Percentiles rank a stretch among this genome's conserved stretches.
Conservation (phyloP, 176 grass and related monocot genomes). For the Panicum miliaceum region DNA sequence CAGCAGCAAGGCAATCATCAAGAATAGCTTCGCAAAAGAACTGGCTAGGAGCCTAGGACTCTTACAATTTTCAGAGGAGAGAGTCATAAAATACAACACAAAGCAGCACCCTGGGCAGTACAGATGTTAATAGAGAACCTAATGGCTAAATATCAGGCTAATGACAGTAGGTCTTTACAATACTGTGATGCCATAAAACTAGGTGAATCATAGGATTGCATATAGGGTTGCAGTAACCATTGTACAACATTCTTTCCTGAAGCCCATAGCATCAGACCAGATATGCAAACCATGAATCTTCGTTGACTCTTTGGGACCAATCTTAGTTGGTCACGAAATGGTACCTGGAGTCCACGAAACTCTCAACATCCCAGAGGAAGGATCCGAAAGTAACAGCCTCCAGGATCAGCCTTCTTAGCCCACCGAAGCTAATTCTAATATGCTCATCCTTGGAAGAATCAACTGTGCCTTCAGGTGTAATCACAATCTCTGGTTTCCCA, state of each 20-base stretch:
- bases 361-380: constrained; percentile 94
- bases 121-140: constrained; percentile 22
- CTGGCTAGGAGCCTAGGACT: not conserved
- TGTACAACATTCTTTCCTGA: constrained; percentile 36
- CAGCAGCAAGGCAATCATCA: not conserved
- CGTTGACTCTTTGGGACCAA: not conserved
- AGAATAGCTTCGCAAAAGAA: constrained; percentile 7
- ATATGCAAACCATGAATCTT: constrained; percentile 24
- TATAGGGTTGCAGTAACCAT: constrained; percentile 13
- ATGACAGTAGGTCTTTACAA: constrained; percentile 41
- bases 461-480: constrained; percentile 75
- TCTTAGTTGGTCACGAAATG: constrained; percentile 76
- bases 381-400: constrained; percentile 96
- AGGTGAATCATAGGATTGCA: constrained; percentile 25
- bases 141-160: constrained; percentile 15
- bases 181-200: constrained; percentile 35
- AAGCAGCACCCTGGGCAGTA: not conserved
- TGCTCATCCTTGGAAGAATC: constrained; percentile 97
- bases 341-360: constrained; percentile 90
- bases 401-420: constrained; percentile 84
- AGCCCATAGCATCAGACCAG: constrained; percentile 9
- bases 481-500: constrained; percentile 93
- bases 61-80: constrained; percentile 15
- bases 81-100: not conserved
- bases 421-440: constrained; percentile 76